These are phyloP conservation scores for Venturia aucupariae DNA, from an alignment of 2,329 filamentous ascomycete genomes.

Conservation along the genomic window DNA sequence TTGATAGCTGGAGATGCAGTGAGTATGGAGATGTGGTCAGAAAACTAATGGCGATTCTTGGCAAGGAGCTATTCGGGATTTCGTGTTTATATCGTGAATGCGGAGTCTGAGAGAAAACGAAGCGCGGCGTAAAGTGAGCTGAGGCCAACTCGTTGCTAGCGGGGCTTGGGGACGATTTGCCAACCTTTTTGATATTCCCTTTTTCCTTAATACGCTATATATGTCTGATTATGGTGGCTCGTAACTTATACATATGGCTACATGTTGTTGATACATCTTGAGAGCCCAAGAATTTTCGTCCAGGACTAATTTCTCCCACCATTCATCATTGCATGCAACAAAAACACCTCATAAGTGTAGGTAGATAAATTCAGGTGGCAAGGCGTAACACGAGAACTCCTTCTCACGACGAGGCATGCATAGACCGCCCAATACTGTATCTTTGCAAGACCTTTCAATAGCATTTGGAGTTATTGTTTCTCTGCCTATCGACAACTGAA, in stretches of 20 bases:
- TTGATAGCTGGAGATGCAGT: conserved; percentile 5
- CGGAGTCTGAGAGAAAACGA: not conserved
- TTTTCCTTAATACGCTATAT: not conserved
- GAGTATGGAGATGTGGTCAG: not conserved
- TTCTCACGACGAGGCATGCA: too few relatives aligned
- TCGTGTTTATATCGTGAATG: not conserved
- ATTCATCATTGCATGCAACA: too few relatives aligned
- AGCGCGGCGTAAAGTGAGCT: not conserved
- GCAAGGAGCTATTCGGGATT: not conserved
- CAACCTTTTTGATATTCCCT: not conserved
- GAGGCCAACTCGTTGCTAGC: not conserved
- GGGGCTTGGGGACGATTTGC: not conserved
- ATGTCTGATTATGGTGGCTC: not conserved
- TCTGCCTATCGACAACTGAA: too few relatives aligned
- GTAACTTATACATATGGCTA: not conserved
- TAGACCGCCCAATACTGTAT: too few relatives aligned
- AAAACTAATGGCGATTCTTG: not conserved
- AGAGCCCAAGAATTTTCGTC: too few relatives aligned
- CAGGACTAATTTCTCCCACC: too few relatives aligned
- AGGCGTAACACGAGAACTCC: too few relatives aligned
- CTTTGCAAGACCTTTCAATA: too few relatives aligned
- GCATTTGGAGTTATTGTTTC: too few relatives aligned
- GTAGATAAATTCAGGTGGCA: too few relatives aligned
- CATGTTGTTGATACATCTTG: too few relatives aligned
- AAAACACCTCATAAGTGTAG: too few relatives aligned